These are phyloP conservation scores for Phaeosphaeria sp. DNA, from an alignment of 2,329 filamentous ascomycete genomes.

Conservation along the genomic window DNA sequence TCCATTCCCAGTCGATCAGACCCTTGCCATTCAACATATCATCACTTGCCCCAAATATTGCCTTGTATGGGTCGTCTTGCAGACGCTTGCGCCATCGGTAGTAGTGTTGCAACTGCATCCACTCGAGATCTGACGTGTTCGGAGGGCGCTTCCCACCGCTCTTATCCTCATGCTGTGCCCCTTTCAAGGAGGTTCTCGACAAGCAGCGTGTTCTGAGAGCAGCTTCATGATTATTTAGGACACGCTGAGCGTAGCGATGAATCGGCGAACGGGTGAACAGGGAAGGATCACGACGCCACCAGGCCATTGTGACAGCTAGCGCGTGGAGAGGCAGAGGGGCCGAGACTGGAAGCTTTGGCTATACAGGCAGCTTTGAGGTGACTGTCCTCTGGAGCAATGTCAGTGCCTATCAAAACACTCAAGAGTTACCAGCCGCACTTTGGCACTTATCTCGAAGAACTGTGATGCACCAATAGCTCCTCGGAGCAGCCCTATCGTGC, in stretches of 20 bases:
- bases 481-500: constrained; percentile 5
- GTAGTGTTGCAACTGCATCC: constrained; percentile 38
- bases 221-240: constrained; percentile 30
- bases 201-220: constrained; percentile 36
- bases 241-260: constrained; percentile 29
- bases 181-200: constrained; percentile 28
- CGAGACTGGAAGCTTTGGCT: too few relatives aligned
- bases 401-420: neutral
- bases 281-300: constrained; percentile 40
- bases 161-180: constrained; percentile 31
- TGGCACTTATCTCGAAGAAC: neutral
- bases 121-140: constrained; percentile 37
- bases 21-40: constrained; percentile 42
- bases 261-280: constrained; percentile 27
- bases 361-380: too few relatives aligned
- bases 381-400: neutral
- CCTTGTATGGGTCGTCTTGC: constrained; percentile 51
- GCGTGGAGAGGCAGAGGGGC: neutral
- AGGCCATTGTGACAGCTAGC: constrained; percentile 24
- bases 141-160: constrained; percentile 21
- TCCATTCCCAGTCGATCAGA: constrained; percentile 38
- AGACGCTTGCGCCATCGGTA: constrained; percentile 39
- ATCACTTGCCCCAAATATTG: constrained; percentile 51
- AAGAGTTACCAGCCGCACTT: constrained; percentile 1
- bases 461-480: constrained; percentile 12